phyloP scores from a whole-genome alignment of 306 rosid genomes.

The Casuarina glauca region DNA sequence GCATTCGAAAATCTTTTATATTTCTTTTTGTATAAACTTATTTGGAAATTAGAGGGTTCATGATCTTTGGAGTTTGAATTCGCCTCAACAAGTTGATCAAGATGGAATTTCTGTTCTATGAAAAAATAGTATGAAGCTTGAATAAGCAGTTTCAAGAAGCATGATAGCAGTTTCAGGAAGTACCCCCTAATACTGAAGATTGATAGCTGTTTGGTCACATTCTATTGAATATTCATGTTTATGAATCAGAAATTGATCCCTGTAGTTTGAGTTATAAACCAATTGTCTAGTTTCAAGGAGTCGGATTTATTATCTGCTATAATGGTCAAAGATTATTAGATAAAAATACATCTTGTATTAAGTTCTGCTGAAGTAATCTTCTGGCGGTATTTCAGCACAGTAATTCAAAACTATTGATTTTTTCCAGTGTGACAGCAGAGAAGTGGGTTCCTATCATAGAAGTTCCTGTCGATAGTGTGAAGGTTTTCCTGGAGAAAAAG shows the following conservation, averaged over 20 bases:
- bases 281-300: background rate
- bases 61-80: background rate
- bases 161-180: background rate
- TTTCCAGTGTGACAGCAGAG: slow-evolving; percentile 91
- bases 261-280: background rate
- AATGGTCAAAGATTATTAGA: background rate
- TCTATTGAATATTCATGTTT: background rate
- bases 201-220: background rate
- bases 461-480: slow-evolving; percentile 84
- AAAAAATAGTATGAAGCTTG: background rate
- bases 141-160: background rate
- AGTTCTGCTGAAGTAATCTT: slow-evolving; percentile 13
- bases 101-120: background rate
- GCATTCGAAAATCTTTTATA: background rate
- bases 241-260: background rate
- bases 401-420: slow-evolving; percentile 10
- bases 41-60: background rate
- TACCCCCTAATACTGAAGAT: background rate
- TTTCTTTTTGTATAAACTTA: background rate
- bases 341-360: background rate
- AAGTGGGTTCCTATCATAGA: slow-evolving; percentile 95
- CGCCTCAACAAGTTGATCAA: background rate
- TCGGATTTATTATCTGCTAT: background rate
- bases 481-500: slow-evolving; percentile 75
- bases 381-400: background rate